Base-by-base conservation (phyloP, 805 yeast species). In the Ogataea glucozyma region DNA sequence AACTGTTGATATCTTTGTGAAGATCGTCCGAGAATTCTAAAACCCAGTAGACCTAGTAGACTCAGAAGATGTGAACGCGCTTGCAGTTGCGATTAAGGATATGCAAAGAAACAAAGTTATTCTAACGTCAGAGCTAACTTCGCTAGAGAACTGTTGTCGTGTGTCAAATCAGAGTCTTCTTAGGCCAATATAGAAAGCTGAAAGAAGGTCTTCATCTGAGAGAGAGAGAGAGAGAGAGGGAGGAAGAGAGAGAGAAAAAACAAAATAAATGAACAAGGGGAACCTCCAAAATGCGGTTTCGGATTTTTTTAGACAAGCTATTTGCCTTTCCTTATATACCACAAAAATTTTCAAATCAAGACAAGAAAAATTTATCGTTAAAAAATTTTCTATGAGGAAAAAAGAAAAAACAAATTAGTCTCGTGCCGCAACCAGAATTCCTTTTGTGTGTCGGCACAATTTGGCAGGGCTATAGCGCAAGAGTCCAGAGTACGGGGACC, bases 211-310 rank as follows among this genome's bases (percentile, higher is more conserved):
- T 62, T 50, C 52, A 62, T 66, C 67, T 66, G 70, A 64, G 52
- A 58, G 64, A 60, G 68, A 69, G 70, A 65, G 65, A 59, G 64
- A 58, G 64, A 58, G 62, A 57, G 64, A 57, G 58, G 53, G 53
- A 53, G 57, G 49, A 53, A 51, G 56, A 58, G 55, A 49, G 51
- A 51, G 51, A 56, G 56, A 51, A 51, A 31, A 39, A 50, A 49
- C 43, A 50, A 42, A 42, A 40, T 34, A 35, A 32, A 43, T 33
- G 26, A 41, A 39, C 32, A 38, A 40, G 21, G 39, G 27, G 7
- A 17, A 9, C 14, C 14, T 9, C 4, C 31, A 39, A 38, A 38
- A 40, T 31, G 31, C 21, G 34, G 38, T 29, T 16, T 22, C 18
- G 19, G 16, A 23, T 27, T 36, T 38, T 30, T 26, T 26, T 11